phyloP scores from a whole-genome alignment of 2,329 filamentous ascomycete species.

The Colletotrichum liaoningense region DNA sequence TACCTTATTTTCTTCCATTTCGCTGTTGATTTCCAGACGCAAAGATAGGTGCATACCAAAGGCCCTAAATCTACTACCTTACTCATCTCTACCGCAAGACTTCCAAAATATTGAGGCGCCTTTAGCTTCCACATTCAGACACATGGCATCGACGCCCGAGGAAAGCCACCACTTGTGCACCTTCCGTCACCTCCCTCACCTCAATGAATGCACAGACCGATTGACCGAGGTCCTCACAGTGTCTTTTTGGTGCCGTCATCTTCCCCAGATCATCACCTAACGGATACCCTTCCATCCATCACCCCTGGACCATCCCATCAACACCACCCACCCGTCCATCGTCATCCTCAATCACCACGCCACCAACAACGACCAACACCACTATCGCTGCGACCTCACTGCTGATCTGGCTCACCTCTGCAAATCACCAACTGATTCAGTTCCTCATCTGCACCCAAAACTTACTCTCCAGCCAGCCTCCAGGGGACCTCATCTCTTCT shows the following conservation, averaged over 20 bases:
- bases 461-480: background rate
- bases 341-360: background rate
- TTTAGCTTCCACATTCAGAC: background rate
- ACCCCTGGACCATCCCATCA: background rate
- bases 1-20: too few species aligned
- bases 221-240: background rate
- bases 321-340: background rate
- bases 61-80: too few species aligned
- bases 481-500: background rate
- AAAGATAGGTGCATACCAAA: too few species aligned
- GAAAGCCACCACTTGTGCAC: background rate
- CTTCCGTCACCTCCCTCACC: background rate
- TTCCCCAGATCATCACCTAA: constrained; percentile 19
- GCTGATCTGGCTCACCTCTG: constrained; percentile 26
- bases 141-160: background rate
- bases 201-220: background rate
- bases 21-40: too few species aligned
- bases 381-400: constrained; percentile 1
- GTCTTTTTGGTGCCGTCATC: background rate
- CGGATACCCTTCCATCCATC: background rate
- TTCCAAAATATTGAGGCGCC: background rate
- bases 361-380: constrained; percentile 4
- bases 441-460: background rate
- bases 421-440: constrained; percentile 29
- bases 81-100: too few species aligned